These are phyloP conservation scores for Citrus sp. DNA, from an alignment of 345 rosid species.

Conservation along the genomic window DNA sequence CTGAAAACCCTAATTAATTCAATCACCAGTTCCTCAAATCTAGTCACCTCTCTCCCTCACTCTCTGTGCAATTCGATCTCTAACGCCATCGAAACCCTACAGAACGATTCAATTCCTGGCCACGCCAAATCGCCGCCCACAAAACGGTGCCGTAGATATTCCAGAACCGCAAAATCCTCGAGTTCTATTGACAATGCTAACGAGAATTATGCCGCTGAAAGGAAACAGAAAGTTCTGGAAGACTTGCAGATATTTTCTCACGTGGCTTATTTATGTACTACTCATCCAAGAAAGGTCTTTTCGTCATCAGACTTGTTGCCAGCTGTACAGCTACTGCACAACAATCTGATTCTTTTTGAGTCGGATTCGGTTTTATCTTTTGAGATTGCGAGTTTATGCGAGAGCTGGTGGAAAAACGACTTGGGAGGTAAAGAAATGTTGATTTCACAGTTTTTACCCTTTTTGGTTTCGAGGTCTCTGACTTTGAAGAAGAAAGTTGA, in stretches of 20 bases:
- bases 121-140: conserved; percentile 45
- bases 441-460: conserved; percentile 81
- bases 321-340: conserved; percentile 58
- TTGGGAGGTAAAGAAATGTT: conserved; percentile 49
- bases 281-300: conserved; percentile 50
- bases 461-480: conserved; percentile 67
- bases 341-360: conserved; percentile 63
- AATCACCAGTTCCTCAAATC: conserved; percentile 47
- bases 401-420: conserved; percentile 74
- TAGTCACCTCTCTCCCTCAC: conserved; percentile 50
- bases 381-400: conserved; percentile 70
- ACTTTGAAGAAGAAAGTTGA: conserved; percentile 84
- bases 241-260: conserved; percentile 47
- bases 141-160: conserved; percentile 44
- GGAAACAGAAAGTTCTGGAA: conserved; percentile 30
- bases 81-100: conserved; percentile 36
- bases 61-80: conserved; percentile 49
- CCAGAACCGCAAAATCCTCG: conserved; percentile 17
- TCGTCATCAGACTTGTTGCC: conserved; percentile 47
- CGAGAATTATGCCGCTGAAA: background rate
- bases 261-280: conserved; percentile 42
- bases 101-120: conserved; percentile 19
- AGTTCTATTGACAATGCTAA: background rate
- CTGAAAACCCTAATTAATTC: conserved; percentile 60
- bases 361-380: conserved; percentile 51